Base-by-base conservation (phyloP, 768 basidiomycete genomes). In the Boletus rubescentipes region DNA sequence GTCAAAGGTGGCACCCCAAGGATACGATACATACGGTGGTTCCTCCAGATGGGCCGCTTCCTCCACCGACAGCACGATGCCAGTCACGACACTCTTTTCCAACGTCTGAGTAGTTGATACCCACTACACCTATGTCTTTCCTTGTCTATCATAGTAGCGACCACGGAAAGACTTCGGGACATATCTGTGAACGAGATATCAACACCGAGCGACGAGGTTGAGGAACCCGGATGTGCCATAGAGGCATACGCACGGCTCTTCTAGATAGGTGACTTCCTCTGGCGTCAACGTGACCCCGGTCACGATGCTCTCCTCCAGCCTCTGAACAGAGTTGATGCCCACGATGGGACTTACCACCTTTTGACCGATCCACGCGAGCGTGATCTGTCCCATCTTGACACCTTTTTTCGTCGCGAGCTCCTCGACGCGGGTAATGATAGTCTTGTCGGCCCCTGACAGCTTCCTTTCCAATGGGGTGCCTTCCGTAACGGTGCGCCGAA, bases 301-400 rank as follows among this genome's bases (percentile, higher is more conserved):
- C 21, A 67, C 57, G 31, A 75, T 67, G 14, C 59, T 67, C 41
- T 72, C 65, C 47, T 64, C 49, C 18, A 75, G 46, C 15, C 72
- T 59, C 41, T 60, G 32, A 39, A 75, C 53, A 12, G 68, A 70
- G 58, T 59, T 78, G 29, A 66, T 58, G 2, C 78, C 77, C 9
- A 78, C 69, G 53, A 80, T 80, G 0, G 79, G 79, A 18, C 74
- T 76, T 4, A 71, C 61, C 4, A 77, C 71, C 61, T 80, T 80
- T 29, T 62, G 42, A 3, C 67, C 39, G 1, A 68, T 51, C 78
- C 79, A 79, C 4, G 75, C 73, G 3, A 80, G 54, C 9, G 78
- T 76, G 31, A 79, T 69, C 54, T 79, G 77, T 9, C 70, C 67
- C 79, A 79, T 81, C 47, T 67, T 67, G 51, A 73, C 61, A 1